phyloP scores from a whole-genome alignment of 495 filamentous ascomycete genomes.

The Rusavskia elegans region DNA sequence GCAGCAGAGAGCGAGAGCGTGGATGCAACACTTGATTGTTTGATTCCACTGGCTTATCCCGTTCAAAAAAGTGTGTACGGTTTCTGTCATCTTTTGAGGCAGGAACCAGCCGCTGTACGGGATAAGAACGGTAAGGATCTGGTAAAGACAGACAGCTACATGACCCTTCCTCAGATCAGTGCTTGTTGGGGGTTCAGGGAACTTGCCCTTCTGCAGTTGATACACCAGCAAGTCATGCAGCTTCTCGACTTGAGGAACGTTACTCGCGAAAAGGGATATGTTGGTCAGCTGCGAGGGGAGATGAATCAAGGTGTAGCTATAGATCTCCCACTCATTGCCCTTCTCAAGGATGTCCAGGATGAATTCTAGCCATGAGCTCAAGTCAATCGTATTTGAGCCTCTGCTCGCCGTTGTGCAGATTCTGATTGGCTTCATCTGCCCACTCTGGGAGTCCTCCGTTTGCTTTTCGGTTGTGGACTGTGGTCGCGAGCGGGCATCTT shows the following conservation, averaged over 20 bases:
- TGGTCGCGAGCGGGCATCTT: too few species aligned
- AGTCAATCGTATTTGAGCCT: constrained; percentile 33
- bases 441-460: too few species aligned
- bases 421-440: too few species aligned
- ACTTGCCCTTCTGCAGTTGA: constrained; percentile 56
- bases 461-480: too few species aligned
- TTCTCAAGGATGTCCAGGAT: constrained; percentile 58
- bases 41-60: constrained; percentile 69
- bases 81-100: constrained; percentile 63
- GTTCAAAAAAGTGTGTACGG: constrained; percentile 68
- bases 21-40: constrained; percentile 79
- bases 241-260: constrained; percentile 55
- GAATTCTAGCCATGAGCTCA: constrained; percentile 60
- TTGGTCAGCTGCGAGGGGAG: constrained; percentile 81
- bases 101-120: constrained; percentile 76
- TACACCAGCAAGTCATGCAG: constrained; percentile 67
- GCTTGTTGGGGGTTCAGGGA: constrained; percentile 55
- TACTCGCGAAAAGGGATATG: constrained; percentile 62
- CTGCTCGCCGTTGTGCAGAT: background rate
- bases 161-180: constrained; percentile 75
- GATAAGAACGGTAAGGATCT: constrained; percentile 67
- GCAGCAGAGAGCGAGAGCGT: constrained; percentile 84
- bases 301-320: constrained; percentile 78
- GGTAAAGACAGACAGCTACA: constrained; percentile 74
- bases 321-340: constrained; percentile 82